Evolutionary conservation across 202 grass and related monocot genomes (phyloP).

Genomic region (Musa balbisiana): DNA sequence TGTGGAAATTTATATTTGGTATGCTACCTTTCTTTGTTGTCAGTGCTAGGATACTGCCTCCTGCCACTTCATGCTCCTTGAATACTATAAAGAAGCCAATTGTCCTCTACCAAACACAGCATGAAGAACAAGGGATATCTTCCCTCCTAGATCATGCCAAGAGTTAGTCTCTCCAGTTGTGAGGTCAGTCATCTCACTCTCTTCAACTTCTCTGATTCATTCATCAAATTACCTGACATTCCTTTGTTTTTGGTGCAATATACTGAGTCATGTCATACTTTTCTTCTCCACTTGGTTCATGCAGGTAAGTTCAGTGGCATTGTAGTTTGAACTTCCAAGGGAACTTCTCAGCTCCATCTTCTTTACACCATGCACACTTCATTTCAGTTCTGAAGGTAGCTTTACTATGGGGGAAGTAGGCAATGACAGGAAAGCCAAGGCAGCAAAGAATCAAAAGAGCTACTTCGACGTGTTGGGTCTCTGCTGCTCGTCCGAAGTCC

Average conservation of each 20-base stretch:
- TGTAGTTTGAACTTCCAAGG: no score
- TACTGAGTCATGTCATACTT: background rate
- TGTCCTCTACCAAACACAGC: no score
- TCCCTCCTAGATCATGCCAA: no score
- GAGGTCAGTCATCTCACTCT: background rate
- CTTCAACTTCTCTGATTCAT: background rate
- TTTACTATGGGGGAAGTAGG: background rate
- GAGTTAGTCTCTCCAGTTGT: background rate
- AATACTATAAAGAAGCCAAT: no score
- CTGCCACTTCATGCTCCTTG: no score
- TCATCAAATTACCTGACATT: background rate
- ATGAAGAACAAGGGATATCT: no score
- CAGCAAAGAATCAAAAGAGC: slow-evolving; percentile 45
- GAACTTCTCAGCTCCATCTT: no score
- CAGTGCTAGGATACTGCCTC: no score
- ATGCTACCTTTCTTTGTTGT: no score
- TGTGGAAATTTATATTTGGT: no score
- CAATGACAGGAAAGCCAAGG: background rate
- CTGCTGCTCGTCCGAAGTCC: slow-evolving; percentile 84
- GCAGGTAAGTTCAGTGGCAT: no score
- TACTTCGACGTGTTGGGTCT: slow-evolving; percentile 95
- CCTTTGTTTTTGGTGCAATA: background rate
- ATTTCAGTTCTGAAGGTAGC: background rate
- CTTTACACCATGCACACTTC: background rate
- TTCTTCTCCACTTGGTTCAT: no score